These are phyloP conservation scores for Tetratostichococcus sp. DNA, from an alignment of 139 green algal genomes.

Conservation along the genomic window DNA sequence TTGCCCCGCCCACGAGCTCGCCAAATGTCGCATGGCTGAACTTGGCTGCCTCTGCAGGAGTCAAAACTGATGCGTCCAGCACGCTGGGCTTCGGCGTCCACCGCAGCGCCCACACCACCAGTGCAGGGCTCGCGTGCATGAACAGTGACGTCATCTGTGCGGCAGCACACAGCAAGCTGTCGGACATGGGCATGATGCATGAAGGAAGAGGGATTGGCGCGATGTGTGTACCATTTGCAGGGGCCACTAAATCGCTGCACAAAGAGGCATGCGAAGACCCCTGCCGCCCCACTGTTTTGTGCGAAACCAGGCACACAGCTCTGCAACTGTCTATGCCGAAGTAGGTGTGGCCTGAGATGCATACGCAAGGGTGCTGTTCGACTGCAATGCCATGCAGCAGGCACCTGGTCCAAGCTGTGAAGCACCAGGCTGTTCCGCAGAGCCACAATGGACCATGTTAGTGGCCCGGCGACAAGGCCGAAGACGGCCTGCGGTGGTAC, in stretches of 20 bases:
- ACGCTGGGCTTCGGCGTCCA: constrained; percentile 44
- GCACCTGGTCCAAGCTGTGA: constrained; percentile 72
- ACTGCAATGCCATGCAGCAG: too few species aligned
- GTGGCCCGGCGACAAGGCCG: constrained; percentile 58
- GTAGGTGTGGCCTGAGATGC: too few species aligned
- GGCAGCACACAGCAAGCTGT: not conserved
- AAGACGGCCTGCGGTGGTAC: constrained; percentile 54
- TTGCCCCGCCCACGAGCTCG: constrained; percentile 44
- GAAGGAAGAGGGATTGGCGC: too few species aligned
- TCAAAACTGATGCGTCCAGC: constrained; percentile 10
- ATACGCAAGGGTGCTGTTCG: too few species aligned
- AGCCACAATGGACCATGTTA: constrained; percentile 63
- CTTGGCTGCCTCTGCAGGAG: not conserved
- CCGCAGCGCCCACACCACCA: constrained; percentile 53
- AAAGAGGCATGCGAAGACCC: too few species aligned
- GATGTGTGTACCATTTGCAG: too few species aligned
- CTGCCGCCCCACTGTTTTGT: too few species aligned
- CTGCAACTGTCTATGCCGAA: too few species aligned
- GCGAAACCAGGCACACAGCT: too few species aligned
- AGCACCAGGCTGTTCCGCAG: constrained; percentile 78
- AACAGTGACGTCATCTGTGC: constrained; percentile 60
- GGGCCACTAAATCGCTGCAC: too few species aligned
- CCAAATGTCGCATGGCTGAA: constrained; percentile 19
- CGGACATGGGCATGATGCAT: constrained; percentile 30
- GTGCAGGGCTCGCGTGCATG: constrained; percentile 50